Evolutionary conservation across 768 basidiomycete species (phyloP), one percentile per base, ranked within the genome.

Genomic region (Xanthoconium stramineum): DNA sequence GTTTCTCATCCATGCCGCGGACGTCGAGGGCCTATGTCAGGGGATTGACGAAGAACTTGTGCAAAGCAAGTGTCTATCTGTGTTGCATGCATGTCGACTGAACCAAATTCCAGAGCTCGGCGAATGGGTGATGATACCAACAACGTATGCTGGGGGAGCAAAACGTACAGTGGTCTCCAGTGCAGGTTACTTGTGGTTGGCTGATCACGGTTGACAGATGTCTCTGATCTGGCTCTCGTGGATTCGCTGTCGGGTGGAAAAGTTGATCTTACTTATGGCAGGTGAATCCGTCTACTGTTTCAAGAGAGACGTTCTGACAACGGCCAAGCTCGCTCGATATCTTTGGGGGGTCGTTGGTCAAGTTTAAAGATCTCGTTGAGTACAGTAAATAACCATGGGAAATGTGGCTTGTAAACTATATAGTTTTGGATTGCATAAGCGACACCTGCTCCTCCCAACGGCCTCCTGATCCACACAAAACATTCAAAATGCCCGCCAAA

Each of bases 131-230:
- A 80, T 72, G 1, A 89, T 98, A 59, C 93, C 94, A 1, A 91
- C 92, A 1, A 98, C 97, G 11, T 99, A 99, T 69, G 97, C 97
- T 0, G 97, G 97, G 3, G 97, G 97, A 12, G 97, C 97, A 3
- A 91, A 85, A 77, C 84, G 95, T 91, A 67, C 38, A 63, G 59
- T 20, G 9, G 51, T 37, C 44, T 44, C 42, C 33, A 4, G 36
- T 39, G n/a, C 17, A 6, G 19, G n/a, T 3, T 24, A 44, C 10
- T 3, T 3, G 53, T 3, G 42, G 32, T 49, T 52, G n/a, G 36
- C 48, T 60, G 29, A 65, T 36, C 17, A n/a, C 24, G 33, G 33
- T 53, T 9, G 37, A 45, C 60, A 95, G 95, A 88, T 54, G 76
- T 95, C 50, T 77, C 79, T 10, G 96, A 98, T 71, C 78, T 98